These are phyloP conservation scores for Secale cereale DNA, from an alignment of 176 grass and related monocot species.

Conservation along the genomic window DNA sequence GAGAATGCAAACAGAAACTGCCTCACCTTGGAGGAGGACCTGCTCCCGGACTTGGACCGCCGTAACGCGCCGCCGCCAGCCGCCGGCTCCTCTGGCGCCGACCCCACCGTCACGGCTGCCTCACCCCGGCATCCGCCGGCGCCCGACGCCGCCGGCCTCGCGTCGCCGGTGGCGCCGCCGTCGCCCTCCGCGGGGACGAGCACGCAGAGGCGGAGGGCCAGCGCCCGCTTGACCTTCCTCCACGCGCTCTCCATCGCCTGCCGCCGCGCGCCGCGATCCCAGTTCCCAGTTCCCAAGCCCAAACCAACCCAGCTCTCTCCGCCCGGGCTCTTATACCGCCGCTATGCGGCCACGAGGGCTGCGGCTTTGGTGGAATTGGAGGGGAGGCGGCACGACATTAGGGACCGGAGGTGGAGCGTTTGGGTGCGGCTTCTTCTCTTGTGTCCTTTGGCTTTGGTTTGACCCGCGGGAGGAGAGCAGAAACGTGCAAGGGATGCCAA, in stretches of 20 bases:
- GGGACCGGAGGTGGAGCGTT: conserved; percentile 20
- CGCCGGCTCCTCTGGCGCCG: conserved; percentile 16
- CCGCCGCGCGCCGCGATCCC: neutral
- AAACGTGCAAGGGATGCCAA: neutral
- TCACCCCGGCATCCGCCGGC: conserved; percentile 9
- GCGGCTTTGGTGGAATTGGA: conserved; percentile 1
- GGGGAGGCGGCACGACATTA: conserved; percentile 5
- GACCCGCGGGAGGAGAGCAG: conserved; percentile 11
- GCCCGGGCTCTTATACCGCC: neutral
- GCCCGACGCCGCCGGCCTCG: neutral
- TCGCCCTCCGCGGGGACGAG: conserved; percentile 5
- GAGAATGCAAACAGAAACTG: conserved; percentile 1
- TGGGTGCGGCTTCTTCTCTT: neutral
- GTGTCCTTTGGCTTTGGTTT: neutral
- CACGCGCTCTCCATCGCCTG: conserved; percentile 62
- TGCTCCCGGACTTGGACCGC: conserved; percentile 51
- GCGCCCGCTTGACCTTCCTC: conserved; percentile 66
- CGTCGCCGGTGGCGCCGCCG: neutral
- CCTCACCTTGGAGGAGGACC: conserved; percentile 68
- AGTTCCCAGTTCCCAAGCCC: neutral
- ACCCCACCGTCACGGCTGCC: neutral
- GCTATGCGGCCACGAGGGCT: neutral
- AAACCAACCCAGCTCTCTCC: neutral
- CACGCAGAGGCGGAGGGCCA: conserved; percentile 52
- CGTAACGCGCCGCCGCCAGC: conserved; percentile 1